Percentiles rank a stretch among this genome's conserved stretches.
Evolutionary conservation across 2,329 filamentous ascomycete species (phyloP).

Genomic region (Akanthomyces dipterigenus): DNA sequence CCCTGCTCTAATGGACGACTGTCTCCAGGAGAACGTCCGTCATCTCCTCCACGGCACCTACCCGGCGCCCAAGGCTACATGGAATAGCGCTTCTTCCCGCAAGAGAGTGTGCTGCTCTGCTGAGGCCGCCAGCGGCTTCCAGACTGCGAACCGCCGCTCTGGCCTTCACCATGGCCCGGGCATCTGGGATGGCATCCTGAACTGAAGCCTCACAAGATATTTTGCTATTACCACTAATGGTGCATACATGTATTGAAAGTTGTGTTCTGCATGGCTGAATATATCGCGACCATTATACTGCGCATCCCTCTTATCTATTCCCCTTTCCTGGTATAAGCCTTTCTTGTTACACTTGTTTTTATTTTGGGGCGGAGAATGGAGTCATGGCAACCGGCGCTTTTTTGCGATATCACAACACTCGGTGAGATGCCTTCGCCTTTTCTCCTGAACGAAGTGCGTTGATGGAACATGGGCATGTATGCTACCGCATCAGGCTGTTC

Average conservation of each 20-base stretch:
- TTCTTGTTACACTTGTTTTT: constrained; percentile 7
- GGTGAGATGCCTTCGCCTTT: neutral
- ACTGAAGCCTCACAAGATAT: constrained; percentile 28
- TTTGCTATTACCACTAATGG: constrained; percentile 5
- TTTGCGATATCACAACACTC: constrained; percentile 8
- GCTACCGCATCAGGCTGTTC: neutral
- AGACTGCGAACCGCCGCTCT: constrained; percentile 40
- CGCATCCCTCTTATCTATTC: constrained; percentile 13
- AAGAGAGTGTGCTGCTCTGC: constrained; percentile 63
- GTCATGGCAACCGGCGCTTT: constrained; percentile 11
- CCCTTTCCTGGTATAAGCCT: constrained; percentile 16
- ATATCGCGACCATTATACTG: neutral
- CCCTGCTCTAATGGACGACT: constrained; percentile 49
- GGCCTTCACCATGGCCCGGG: constrained; percentile 52
- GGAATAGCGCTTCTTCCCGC: constrained; percentile 41
- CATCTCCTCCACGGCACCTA: constrained; percentile 45
- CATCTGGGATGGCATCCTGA: constrained; percentile 61
- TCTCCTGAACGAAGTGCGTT: neutral
- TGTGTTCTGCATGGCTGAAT: constrained; percentile 14
- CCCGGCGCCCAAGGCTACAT: constrained; percentile 22
- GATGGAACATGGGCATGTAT: neutral
- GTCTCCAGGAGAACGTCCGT: constrained; percentile 62
- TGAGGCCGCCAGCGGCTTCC: constrained; percentile 45
- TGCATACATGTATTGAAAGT: constrained; percentile 4
- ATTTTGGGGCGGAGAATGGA: constrained; percentile 10